Evolutionary conservation across 495 filamentous ascomycete species (phyloP), one percentile per base, ranked within the genome.

Genomic region (Xylona heveae): DNA sequence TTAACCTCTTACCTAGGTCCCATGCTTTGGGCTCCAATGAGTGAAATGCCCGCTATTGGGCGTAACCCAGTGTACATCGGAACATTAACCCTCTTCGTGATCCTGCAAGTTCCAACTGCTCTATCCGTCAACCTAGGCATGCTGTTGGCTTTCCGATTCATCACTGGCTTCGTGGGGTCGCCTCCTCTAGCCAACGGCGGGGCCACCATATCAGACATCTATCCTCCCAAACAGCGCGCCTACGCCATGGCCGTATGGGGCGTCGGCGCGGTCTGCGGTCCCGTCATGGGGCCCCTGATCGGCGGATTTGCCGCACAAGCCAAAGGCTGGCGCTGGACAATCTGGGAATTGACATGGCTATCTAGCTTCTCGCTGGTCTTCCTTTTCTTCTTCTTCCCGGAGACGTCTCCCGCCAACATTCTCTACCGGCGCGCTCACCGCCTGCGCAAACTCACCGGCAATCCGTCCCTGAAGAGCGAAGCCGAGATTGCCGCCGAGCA

Each of bases 151-250:
- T 62, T 68, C 35, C 61, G 64, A 3, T 68, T 68, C 34, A 32
- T 67, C 1, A 59, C 57, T 9, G 63, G 64, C 2, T 61, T 66
- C 36, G 50, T 66, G 30, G 62, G 63, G 20, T 56, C 51, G 0
- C 63, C 63, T 0, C 54, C 49, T 13, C 52, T 69, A 4, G 62
- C 63, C 0, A 67, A 45, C 3, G 45, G 48, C 46, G 73, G 38
- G 58, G 62, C 44, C 50, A 59, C 72, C 59, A 73, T 41, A 54
- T 60, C 48, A 75, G 79, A n/a, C 39, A 53, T 67, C 49, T 67
- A 61, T 38, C 55, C 51, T n/a, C 44, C 66, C 13, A 46, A 49
- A 38, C 51, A 54, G 38, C 44, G 52, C 8, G 47, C 51, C 6
- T 55, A 55, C 24, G 49, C 43, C n/a, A 37, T 55, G 14, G 50